These are phyloP conservation scores for Citrullus colocynthis DNA, from an alignment of 306 rosid genomes.

Conservation along the genomic window DNA sequence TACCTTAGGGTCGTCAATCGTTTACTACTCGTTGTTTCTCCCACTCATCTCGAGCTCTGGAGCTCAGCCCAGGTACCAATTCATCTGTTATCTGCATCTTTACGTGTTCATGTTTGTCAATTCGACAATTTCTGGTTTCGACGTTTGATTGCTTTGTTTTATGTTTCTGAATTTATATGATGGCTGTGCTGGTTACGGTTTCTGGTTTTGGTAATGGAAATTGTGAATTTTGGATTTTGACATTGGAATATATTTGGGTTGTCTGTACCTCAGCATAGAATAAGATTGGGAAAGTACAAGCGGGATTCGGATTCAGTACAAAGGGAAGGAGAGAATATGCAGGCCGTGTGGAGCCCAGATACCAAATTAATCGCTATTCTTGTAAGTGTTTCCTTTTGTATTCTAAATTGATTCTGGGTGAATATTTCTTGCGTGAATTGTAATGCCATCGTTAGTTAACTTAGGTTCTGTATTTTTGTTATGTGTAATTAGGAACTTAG, in stretches of 20 bases:
- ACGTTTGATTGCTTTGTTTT: too few species aligned
- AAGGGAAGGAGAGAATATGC: constrained; percentile 82
- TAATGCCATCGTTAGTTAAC: not conserved
- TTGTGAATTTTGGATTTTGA: constrained; percentile 20
- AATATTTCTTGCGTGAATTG: not conserved
- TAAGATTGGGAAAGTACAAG: constrained; percentile 85
- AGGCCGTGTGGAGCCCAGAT: constrained; percentile 97
- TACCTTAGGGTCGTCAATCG: constrained; percentile 73
- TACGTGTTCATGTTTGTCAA: not conserved
- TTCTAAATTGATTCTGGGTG: not conserved
- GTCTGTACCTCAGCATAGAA: constrained; percentile 51
- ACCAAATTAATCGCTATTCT: constrained; percentile 68
- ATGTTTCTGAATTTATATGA: too few species aligned
- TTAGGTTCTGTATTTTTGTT: not conserved
- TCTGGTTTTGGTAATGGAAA: not conserved
- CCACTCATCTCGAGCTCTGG: constrained; percentile 87
- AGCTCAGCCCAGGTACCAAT: constrained; percentile 71
- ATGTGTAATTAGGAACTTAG: not conserved
- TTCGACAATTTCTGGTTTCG: too few species aligned
- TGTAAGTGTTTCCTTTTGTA: constrained; percentile 29
- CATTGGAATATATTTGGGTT: constrained; percentile 16
- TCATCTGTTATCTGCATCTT: not conserved
- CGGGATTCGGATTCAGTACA: constrained; percentile 69
- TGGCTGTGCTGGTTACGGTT: not conserved
- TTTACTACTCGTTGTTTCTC: constrained; percentile 53